Evolutionary conservation across 2,329 filamentous ascomycete genomes (phyloP).

Genomic region (Exophiala aquamarina): DNA sequence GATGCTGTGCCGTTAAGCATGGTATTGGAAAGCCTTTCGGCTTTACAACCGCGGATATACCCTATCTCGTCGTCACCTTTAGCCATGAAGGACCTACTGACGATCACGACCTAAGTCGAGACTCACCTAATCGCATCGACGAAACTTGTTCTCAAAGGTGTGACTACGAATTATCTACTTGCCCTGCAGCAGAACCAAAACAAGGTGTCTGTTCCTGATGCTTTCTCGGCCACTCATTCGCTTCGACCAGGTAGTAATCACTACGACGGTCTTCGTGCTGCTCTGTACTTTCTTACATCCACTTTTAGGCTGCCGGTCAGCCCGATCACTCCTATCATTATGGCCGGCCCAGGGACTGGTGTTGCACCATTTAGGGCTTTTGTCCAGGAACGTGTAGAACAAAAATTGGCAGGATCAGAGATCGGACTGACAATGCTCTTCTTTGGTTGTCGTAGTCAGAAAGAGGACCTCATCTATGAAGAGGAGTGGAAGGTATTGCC

Average conservation of each 20-base stretch:
- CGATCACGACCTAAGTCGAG: constrained; percentile 91
- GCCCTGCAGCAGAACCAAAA: constrained; percentile 97
- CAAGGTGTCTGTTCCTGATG: constrained; percentile 75
- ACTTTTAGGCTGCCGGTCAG: constrained; percentile 6
- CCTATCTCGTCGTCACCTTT: constrained; percentile 97
- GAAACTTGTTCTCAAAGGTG: constrained; percentile 83
- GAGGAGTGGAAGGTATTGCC: constrained; percentile 16
- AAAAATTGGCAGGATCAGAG: constrained; percentile 35
- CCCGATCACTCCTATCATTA: constrained; percentile 6
- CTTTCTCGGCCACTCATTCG: constrained; percentile 81
- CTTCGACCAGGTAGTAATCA: too few relatives aligned
- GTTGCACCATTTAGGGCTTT: constrained; percentile 21
- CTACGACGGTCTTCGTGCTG: too few relatives aligned
- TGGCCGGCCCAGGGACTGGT: constrained; percentile 51
- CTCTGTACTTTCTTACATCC: background rate
- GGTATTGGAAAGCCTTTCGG: constrained; percentile 88
- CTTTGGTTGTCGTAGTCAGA: constrained; percentile 41
- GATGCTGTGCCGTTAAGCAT: constrained; percentile 86
- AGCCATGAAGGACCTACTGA: constrained; percentile 91
- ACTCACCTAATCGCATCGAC: constrained; percentile 85
- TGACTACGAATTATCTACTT: constrained; percentile 94
- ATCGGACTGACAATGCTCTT: constrained; percentile 43
- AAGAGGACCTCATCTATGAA: constrained; percentile 40
- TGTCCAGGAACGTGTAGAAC: constrained; percentile 25
- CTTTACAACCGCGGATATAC: constrained; percentile 97